phyloP scores from a whole-genome alignment of 2,329 filamentous ascomycete species.

The Xylariales sp. region DNA sequence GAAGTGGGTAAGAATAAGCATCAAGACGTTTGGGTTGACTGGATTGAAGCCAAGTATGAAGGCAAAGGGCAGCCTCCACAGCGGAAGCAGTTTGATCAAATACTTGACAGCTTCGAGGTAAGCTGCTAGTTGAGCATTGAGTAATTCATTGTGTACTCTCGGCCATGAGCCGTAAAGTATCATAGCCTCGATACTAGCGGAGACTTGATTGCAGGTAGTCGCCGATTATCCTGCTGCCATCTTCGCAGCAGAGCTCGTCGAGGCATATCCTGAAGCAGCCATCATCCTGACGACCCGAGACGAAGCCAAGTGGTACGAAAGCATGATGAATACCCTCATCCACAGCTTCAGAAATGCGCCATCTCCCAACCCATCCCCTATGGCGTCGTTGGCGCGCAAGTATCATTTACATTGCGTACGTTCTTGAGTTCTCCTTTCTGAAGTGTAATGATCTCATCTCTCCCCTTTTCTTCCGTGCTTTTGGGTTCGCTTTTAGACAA shows the following conservation, averaged over 20 bases:
- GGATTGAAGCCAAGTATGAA: constrained; percentile 26
- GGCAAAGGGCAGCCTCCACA: constrained; percentile 18
- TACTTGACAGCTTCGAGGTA: constrained; percentile 27
- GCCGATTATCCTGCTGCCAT: constrained; percentile 26
- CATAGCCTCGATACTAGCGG: too few species aligned
- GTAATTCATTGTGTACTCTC: not conserved
- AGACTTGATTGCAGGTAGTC: constrained; percentile 15
- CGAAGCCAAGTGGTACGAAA: constrained; percentile 54
- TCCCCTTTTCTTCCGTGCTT: not conserved
- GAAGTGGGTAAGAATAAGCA: constrained; percentile 27
- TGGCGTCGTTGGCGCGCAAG: constrained; percentile 17
- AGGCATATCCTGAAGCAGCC: constrained; percentile 59
- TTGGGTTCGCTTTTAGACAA: not conserved
- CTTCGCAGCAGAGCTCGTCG: constrained; percentile 54
- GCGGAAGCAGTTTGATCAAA: constrained; percentile 26
- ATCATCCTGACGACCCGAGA: constrained; percentile 55
- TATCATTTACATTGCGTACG: constrained; percentile 20
- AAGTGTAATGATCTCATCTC: too few species aligned
- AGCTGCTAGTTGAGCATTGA: too few species aligned
- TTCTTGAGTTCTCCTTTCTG: too few species aligned
- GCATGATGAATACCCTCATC: constrained; percentile 25
- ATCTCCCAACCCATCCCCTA: constrained; percentile 11
- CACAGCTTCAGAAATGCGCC: constrained; percentile 15
- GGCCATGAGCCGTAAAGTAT: not conserved
- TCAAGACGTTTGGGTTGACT: constrained; percentile 27